phyloP scores from a whole-genome alignment of 345 rosid genomes.

The Eucalyptus cloeziana region DNA sequence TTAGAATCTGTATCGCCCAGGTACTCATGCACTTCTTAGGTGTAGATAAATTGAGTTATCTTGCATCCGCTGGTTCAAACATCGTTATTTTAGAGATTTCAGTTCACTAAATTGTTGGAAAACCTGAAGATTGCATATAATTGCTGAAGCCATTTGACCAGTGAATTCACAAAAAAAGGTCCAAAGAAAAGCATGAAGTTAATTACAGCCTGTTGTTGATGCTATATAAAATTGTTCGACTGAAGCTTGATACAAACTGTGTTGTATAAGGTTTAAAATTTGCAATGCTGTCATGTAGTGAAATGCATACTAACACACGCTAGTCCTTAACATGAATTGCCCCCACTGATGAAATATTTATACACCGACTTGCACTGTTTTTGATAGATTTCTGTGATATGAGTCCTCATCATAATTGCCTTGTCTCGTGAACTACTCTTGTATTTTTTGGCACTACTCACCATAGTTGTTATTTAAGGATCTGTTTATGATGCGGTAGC shows the following conservation, averaged over 20 bases:
- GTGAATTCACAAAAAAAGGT: background rate
- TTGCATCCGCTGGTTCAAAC: background rate
- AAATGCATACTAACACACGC: background rate
- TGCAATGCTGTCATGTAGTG: background rate
- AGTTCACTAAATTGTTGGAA: background rate
- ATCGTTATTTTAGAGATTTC: background rate
- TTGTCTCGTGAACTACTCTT: background rate
- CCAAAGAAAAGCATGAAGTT: background rate
- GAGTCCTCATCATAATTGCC: background rate
- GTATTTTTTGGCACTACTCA: background rate
- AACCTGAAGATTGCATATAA: background rate
- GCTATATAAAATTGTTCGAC: background rate
- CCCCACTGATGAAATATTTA: background rate
- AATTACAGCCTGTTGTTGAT: background rate
- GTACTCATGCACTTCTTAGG: background rate
- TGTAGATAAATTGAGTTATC: background rate
- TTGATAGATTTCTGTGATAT: background rate
- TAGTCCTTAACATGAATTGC: background rate
- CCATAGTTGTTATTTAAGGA: background rate
- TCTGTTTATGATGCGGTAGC: background rate
- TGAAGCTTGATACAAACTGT: background rate
- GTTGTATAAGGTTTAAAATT: background rate
- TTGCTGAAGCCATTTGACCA: background rate
- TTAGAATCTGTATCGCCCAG: background rate
- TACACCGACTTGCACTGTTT: background rate